Conservation (phyloP, 164 flowering plant genomes). For the Berberis vulgaris region DNA sequence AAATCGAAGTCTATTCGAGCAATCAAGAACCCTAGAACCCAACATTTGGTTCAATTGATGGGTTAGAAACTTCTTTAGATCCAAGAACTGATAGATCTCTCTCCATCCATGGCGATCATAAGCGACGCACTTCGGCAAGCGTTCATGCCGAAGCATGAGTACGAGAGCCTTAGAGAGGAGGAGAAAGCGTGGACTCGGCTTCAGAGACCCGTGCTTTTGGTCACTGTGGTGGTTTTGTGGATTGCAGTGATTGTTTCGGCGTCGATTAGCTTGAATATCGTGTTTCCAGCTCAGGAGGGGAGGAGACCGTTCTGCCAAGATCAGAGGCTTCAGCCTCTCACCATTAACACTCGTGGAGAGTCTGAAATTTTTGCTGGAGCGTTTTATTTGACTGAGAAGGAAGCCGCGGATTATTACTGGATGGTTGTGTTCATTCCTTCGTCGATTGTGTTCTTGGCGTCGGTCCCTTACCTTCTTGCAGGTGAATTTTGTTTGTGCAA, state of each 20-base stretch:
- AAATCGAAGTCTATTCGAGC: too few relatives aligned
- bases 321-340: conserved; percentile 36
- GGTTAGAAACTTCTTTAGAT: too few relatives aligned
- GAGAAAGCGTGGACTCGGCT: conserved; percentile 66
- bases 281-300: conserved; percentile 46
- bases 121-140: conserved; percentile 82
- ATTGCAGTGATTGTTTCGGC: conserved; percentile 40
- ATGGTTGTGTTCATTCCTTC: conserved; percentile 84
- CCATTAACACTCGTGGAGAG: conserved; percentile 30
- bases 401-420: conserved; percentile 78
- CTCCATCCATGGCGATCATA: conserved; percentile 52
- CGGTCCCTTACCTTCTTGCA: conserved; percentile 55
- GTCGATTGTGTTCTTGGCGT: conserved; percentile 35
- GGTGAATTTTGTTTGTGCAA: conserved; percentile 32
- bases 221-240: conserved; percentile 22
- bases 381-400: conserved; percentile 78
- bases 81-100: background rate
- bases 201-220: conserved; percentile 43
- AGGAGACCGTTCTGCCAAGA: conserved; percentile 59
- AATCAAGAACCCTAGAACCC: background rate
- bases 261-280: conserved; percentile 50
- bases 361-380: conserved; percentile 59
- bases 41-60: background rate
- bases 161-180: conserved; percentile 68
- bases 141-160: conserved; percentile 94